A percentile compares a stretch with the other conserved stretches of the same genome.
Conservation (phyloP, 495 filamentous ascomycete genomes). For the Hyaloscypha variabilis region DNA sequence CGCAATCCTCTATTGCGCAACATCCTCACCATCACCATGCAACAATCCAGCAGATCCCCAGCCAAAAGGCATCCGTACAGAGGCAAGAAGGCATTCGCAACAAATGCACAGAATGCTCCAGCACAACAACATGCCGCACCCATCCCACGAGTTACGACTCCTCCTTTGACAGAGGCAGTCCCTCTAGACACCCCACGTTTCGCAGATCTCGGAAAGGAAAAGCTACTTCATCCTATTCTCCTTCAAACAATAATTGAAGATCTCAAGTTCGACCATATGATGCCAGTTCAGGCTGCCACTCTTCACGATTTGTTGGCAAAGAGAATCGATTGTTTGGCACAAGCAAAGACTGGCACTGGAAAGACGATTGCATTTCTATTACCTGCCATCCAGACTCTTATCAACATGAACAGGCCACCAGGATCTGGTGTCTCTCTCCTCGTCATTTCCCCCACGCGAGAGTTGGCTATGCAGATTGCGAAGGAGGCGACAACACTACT, state of each 20-base stretch:
- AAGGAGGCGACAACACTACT: slow-evolving; percentile 47
- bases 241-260: slow-evolving; percentile 42
- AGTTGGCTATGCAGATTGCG: slow-evolving; percentile 68
- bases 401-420: slow-evolving; percentile 35
- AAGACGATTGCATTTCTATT: slow-evolving; percentile 70
- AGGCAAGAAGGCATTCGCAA: slow-evolving; percentile 24
- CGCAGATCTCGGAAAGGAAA: slow-evolving; percentile 36
- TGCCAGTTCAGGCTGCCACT: slow-evolving; percentile 46
- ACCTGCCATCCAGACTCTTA: slow-evolving; percentile 65
- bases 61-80: slow-evolving; percentile 21
- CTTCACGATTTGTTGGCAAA: slow-evolving; percentile 40
- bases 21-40: slow-evolving; percentile 24
- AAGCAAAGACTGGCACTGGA: slow-evolving; percentile 72
- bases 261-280: slow-evolving; percentile 47
- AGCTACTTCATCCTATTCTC: slow-evolving; percentile 39
- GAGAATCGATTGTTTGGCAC: slow-evolving; percentile 46
- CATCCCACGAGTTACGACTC: slow-evolving; percentile 27
- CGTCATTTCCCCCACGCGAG: slow-evolving; percentile 66
- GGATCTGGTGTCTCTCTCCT: slow-evolving; percentile 57
- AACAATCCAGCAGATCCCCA: slow-evolving; percentile 20
- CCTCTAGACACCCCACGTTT: slow-evolving; percentile 38
- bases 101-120: slow-evolving; percentile 10
- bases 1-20: slow-evolving; percentile 17
- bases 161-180: slow-evolving; percentile 30
- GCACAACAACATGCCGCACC: not conserved